Conservation (phyloP, 2,329 filamentous ascomycete genomes). For the Lachnellula arida region DNA sequence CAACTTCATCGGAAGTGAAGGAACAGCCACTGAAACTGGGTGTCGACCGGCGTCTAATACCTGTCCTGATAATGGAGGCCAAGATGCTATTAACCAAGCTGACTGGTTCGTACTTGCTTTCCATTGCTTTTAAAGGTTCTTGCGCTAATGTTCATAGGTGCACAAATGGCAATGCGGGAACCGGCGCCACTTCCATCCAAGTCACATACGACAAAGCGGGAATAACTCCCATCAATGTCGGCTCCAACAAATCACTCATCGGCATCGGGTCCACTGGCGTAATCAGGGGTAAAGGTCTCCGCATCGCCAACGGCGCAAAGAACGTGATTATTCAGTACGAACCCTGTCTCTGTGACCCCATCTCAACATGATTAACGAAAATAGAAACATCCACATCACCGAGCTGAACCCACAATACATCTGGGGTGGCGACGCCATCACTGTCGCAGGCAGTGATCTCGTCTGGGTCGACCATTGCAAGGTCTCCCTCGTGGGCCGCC, state of each 20-base stretch:
- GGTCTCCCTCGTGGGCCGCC: constrained; percentile 40
- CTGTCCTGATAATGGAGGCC: constrained; percentile 37
- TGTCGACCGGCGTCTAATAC: constrained; percentile 50
- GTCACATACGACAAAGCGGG: constrained; percentile 26
- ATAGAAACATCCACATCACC: constrained; percentile 47
- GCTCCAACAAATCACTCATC: constrained; percentile 26
- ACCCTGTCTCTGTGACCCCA: no score
- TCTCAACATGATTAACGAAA: not conserved
- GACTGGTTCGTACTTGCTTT: not conserved
- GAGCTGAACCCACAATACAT: constrained; percentile 53
- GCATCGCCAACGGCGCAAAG: constrained; percentile 19
- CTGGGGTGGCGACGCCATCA: constrained; percentile 57
- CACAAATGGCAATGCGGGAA: constrained; percentile 35
- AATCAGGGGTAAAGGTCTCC: constrained; percentile 27
- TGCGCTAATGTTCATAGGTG: not conserved
- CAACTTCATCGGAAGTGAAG: constrained; percentile 49
- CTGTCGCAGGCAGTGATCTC: constrained; percentile 42
- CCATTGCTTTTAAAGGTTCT: not conserved
- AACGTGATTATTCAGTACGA: constrained; percentile 20
- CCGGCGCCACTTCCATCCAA: not conserved
- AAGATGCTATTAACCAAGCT: constrained; percentile 54
- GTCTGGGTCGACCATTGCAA: constrained; percentile 37
- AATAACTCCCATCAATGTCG: constrained; percentile 21
- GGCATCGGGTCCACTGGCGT: constrained; percentile 25
- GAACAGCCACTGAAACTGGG: constrained; percentile 32